Evolutionary conservation across 139 green algal genomes (phyloP), one percentile per base, ranked within the genome.

Genomic region (Closterium sp.): DNA sequence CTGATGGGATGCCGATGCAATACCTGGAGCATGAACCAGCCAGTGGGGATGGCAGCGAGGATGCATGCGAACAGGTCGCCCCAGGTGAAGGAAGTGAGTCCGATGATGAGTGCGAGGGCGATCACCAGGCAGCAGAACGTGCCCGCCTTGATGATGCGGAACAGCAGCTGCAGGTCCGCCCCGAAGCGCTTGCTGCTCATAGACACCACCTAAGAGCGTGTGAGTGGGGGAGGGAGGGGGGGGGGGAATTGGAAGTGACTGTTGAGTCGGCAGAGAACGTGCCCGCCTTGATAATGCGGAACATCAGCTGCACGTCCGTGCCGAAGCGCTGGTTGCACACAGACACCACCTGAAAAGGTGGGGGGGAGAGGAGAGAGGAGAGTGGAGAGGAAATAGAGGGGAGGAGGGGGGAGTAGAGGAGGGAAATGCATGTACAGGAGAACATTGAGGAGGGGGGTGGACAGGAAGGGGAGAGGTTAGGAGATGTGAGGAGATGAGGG

Each of bases 111-210:
- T 0, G 31, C 34, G 4, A 88, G 34, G 2, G 23, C 34, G 25
- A 36, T 55, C 12, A 88, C 34, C n/a, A 88, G 31, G 21, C n/a
- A 31, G 81, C 28, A 34, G 33, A 88, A 88, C 23, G 23, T 33
- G 33, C 43, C 31, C 10, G 85, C 85, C 31, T 88, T 88, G 85
- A 88, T 55, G 8, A 88, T 38, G 33, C 85, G 85, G 85, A 88
- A 88, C 30, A 88, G 33, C 23, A 88, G 85, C 85, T 88, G 85
- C n/a, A 88, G 33, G 85, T 88, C 85, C 2, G 85, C 85, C 1
- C 85, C 33, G 12, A 88, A 36, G 30, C 85, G 30, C 34, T 66
- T 88, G 85, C 85, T 66, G 43, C 43, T 66, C 43, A 66, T 66
- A 25, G 43, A 66, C 43, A 66, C 43, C 12, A 66, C 43, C 43